A percentile compares a stretch with the other conserved stretches of the same genome.
Evolutionary conservation across 73 alveolate genomes (phyloP).

Genomic region (Paramecium sexaurelia): DNA sequence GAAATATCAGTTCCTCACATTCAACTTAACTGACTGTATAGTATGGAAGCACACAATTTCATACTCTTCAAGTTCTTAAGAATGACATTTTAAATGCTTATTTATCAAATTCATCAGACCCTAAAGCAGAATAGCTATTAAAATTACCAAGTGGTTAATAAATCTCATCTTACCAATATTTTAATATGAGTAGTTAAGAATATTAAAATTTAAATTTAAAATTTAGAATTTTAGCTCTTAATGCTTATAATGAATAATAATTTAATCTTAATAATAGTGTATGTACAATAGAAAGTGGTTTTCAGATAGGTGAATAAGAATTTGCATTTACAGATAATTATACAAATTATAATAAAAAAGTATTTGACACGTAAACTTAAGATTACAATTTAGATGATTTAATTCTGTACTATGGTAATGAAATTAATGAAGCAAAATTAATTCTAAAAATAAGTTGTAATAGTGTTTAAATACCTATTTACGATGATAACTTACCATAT

Average conservation of each 20-base stretch:
- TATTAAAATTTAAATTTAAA: not conserved
- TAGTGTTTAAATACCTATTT: not conserved
- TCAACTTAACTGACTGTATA: not conserved
- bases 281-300: not conserved
- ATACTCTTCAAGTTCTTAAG: not conserved
- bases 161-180: not conserved
- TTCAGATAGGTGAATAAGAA: not conserved
- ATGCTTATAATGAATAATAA: not conserved
- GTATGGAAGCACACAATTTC: not conserved
- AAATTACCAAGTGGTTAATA: conserved; percentile 24
- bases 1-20: not conserved
- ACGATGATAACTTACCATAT: not conserved
- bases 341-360: not conserved
- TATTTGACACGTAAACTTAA: not conserved
- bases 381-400: conserved; percentile 43
- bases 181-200: not conserved
- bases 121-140: not conserved
- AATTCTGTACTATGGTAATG: not conserved
- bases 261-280: not conserved
- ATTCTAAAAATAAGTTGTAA: not conserved
- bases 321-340: not conserved
- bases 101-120: not conserved
- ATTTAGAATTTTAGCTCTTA: not conserved
- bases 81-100: not conserved
- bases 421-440: not conserved